Evolutionary conservation across 345 rosid genomes (phyloP).

Genomic region (Boechera divaricarpa): DNA sequence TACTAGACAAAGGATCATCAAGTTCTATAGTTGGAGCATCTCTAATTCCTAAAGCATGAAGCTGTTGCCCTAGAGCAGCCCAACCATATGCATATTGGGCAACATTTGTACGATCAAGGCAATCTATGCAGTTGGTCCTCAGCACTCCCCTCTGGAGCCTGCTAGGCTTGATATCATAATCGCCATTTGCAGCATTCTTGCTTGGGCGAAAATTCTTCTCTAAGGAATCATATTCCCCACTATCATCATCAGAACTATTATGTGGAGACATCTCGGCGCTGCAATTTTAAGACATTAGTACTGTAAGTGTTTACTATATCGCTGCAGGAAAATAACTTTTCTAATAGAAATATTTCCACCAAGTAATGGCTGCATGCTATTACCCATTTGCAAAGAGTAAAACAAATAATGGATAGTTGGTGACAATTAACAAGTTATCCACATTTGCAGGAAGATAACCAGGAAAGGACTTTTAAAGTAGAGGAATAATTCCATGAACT

Average conservation of each 20-base stretch:
- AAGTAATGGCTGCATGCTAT: constrained; percentile 14
- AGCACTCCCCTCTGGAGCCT: constrained; percentile 88
- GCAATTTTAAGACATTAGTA: constrained; percentile 30
- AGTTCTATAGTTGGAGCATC: constrained; percentile 74
- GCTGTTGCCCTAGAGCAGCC: constrained; percentile 95
- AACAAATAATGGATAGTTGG: not conserved
- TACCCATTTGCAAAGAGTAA: constrained; percentile 5
- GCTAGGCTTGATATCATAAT: constrained; percentile 56
- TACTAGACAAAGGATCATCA: constrained; percentile 80
- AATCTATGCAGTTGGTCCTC: constrained; percentile 98
- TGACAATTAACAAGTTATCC: constrained; percentile 15
- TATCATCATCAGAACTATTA: constrained; percentile 52
- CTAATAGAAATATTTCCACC: constrained; percentile 16
- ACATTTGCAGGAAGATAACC: constrained; percentile 21
- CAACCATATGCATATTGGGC: constrained; percentile 97
- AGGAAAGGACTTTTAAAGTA: constrained; percentile 14
- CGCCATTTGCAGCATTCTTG: constrained; percentile 54
- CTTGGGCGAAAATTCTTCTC: constrained; percentile 55
- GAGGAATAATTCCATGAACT: constrained; percentile 18
- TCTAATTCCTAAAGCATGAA: constrained; percentile 73
- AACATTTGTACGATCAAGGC: constrained; percentile 99
- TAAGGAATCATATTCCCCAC: constrained; percentile 52
- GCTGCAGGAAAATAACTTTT: constrained; percentile 47
- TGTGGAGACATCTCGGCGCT: constrained; percentile 48
- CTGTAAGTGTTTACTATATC: constrained; percentile 53